Base-by-base conservation (phyloP, 768 basidiomycete species). In the Boletus sp. region DNA sequence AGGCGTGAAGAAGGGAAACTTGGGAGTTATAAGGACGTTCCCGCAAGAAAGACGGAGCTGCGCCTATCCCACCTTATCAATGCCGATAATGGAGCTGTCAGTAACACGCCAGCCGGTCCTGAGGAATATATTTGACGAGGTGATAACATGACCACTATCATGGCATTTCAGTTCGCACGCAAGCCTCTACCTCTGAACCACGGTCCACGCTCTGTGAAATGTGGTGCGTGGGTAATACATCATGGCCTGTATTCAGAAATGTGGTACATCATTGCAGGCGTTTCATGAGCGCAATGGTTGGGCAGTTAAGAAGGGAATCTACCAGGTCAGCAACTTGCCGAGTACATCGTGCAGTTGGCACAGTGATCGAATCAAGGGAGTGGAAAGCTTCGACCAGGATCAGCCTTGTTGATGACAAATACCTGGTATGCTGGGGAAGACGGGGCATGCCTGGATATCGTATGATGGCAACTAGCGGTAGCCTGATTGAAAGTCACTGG, bases 91-190 rank as follows among this genome's bases (percentile, higher is more conserved):
- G 50, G 36, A 48, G 24, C 29, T 39, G 41, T 61, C 50, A 46
- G 17, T 18, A 9, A 40, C 40, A 45, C 14, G 17, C 14, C n/a
- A 46, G 11, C 28, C 18, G 17, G 14, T 36, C n/a, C 24, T n/a
- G 15, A 30, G 33, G 32, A 44, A 35, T 41, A 59, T 49, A 53
- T 54, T 48, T 54, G 28, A 48, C 41, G 30, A 24, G 32, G 9
- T 52, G 57, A 44, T 60, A 60, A 59, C 58, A 59, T 45, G 57
- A 56, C 40, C 54, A 42, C 17, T 30, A 10, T 37, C 50, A 52
- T 59, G 58, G 58, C 46, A 47, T 36, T 28, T 20, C 35, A 37
- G 28, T 37, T 58, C 58, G 14, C 56, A 58, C 52, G 45, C 48
- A 20, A 28, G 15, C 33, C 35, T 15, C 24, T 28, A 10, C 37